These are phyloP conservation scores for Penicillium ochrochloron DNA, from an alignment of 495 filamentous ascomycete genomes.

Conservation along the genomic window DNA sequence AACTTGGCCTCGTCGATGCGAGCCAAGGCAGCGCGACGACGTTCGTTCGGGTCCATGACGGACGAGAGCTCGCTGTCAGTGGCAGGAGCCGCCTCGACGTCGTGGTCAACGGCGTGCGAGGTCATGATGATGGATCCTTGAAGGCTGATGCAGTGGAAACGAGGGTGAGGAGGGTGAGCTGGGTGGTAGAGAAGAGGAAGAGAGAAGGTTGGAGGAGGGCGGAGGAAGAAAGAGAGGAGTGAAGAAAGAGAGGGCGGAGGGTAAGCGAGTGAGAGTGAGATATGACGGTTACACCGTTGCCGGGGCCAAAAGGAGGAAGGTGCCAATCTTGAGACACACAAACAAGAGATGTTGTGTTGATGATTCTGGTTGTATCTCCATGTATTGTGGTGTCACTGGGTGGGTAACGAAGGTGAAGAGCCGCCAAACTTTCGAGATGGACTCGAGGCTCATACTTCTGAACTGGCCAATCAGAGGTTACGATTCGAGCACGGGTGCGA, in stretches of 20 bases:
- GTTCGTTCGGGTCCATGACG: conserved; percentile 65
- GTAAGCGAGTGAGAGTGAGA: background rate
- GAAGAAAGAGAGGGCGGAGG: background rate
- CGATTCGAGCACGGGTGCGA: background rate
- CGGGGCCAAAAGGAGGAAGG: background rate
- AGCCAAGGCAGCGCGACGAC: background rate
- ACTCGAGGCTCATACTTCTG: conserved; percentile 3
- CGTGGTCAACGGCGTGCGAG: background rate
- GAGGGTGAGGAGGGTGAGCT: background rate
- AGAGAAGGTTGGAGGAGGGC: background rate
- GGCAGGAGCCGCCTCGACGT: conserved; percentile 2
- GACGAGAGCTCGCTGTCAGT: conserved; percentile 48
- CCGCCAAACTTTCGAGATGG: conserved; percentile 5
- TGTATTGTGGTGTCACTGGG: background rate
- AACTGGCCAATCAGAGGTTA: background rate
- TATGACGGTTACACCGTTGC: background rate
- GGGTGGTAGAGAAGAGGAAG: background rate
- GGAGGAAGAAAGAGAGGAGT: background rate
- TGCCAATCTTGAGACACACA: background rate
- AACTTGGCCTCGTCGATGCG: conserved; percentile 49
- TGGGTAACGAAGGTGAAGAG: background rate
- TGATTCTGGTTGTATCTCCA: background rate
- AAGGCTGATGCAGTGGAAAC: background rate
- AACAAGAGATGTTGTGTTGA: background rate
- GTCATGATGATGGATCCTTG: conserved; percentile 2